Base-by-base conservation (phyloP, 2,329 filamentous ascomycete genomes). In the Aspergillus phoenicis region DNA sequence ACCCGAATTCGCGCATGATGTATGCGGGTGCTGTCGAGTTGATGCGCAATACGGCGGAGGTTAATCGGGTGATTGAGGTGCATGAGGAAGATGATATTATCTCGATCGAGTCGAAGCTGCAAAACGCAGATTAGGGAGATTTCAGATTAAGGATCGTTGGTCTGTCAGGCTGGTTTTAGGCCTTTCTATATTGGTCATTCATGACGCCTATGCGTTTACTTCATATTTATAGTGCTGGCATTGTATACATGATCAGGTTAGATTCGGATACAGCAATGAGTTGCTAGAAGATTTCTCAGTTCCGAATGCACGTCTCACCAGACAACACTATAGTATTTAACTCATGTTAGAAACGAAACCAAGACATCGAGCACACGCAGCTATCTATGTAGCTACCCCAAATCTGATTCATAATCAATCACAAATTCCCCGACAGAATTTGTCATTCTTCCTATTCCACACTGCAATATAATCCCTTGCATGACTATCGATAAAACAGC, bases 1-100 rank as follows among this genome's bases (percentile, higher is more conserved):
- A 96, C 75, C 87, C 85, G 67, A 91, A 93, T 73, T 82, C 90
- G 73, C 87, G 91, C 68, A 98, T 98, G 95, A 82, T 95, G 74
- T 99, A 98, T 76, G 95, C 95, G 30, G 91, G 93, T 41, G 95
- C 95, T 47, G 97, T 97, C 79, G 95, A 99, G 80, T 79, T 98
- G 76, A 93, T 98, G 89, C 87, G 93, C 66, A 96, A 91, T 73
- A 96, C 91, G 58, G 91, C 91, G 61, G 93, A 97, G 80, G 93
- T 93, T n/a, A 89, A 90, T 57, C 87, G 86, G 68, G 89, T 98
- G 26, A 86, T 99, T 64, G 94, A 98, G 77, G 87, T 98, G 52
- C 87, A 91, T 68, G 88, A 85, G 20, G 84, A 85, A 3, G 92
- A 96, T 58, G 94, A 97, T 58, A 74, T 98, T 68, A 87, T 91